Base-by-base conservation (phyloP, 768 basidiomycete genomes). In the Mycena haematopus region DNA sequence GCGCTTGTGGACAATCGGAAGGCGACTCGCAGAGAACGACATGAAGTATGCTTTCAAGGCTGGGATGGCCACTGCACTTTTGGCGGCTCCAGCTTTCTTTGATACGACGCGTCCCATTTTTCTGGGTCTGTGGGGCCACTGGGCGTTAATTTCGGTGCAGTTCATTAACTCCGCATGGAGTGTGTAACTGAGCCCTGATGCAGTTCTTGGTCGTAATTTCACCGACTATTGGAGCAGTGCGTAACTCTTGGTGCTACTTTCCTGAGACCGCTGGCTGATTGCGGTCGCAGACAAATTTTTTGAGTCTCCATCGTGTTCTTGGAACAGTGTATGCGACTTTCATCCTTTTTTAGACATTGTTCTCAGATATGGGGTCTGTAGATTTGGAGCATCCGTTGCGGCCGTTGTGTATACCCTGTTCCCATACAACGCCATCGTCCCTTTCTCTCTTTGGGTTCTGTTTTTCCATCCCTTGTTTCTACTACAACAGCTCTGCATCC, bases 391-490 rank as follows among this genome's bases (percentile, higher is more conserved):
- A 1, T 75, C 79, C 1, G 85, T 89, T 0, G 95, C 96, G 3
- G 86, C 89, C 17, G 77, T 76, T 2, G 79, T 91, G 6, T 97
- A 91, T 75, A 79, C 85, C 0, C 67, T 89, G 11, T 93, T 94
- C 71, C 89, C 91, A 0, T 88, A 93, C 38, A 84, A 94, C 52
- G 81, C 92, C 0, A 72, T 87, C 31, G 77, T 89, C 2, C n/a
- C 82, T 99, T 9, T 86, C 95, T 1, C 74, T 92, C 35, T 90
- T 95, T 64, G 96, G 97, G 0, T 92, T 95, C 73, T 78, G 94
- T 67, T 94, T 91, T 71, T 95, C 95, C 0, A 79, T 97, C 9
- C 97, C 96, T 17, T 98, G 96, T 74, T 99, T 96, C 77, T 95
- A 92, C 75, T 89, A 87, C 71, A 90, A 91, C 68, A 85, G 88